These are phyloP conservation scores for Diaporthe aspalathi DNA, from an alignment of 2,329 filamentous ascomycete genomes.

Conservation along the genomic window DNA sequence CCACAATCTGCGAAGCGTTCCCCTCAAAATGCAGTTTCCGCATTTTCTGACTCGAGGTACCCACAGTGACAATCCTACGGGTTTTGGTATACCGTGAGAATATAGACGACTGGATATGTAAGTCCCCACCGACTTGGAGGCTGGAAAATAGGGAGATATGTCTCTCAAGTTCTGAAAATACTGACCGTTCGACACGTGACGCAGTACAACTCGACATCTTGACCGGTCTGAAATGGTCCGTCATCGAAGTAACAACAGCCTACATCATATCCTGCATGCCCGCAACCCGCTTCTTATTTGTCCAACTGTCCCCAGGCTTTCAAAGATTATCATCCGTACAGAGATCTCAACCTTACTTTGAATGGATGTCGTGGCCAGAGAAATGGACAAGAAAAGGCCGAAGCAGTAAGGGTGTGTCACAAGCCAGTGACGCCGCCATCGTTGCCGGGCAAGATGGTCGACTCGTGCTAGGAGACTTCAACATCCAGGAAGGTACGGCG, in stretches of 20 bases:
- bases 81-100: conserved; percentile 11
- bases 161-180: not conserved
- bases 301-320: not conserved
- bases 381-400: not conserved
- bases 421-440: not conserved
- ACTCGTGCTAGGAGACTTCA: conserved; percentile 1
- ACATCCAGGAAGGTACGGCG: not conserved
- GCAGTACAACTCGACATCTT: not conserved
- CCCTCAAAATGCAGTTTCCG: not conserved
- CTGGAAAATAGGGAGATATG: not conserved
- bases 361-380: not conserved
- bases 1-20: not conserved
- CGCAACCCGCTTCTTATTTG: not conserved
- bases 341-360: not conserved
- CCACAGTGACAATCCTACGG: not conserved
- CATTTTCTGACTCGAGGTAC: not conserved
- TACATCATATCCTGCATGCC: conserved; percentile 14
- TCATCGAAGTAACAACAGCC: conserved; percentile 14
- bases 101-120: conserved; percentile 9
- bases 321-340: not conserved
- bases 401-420: not conserved
- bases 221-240: conserved; percentile 11
- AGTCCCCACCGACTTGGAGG: not conserved
- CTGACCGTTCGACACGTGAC: not conserved
- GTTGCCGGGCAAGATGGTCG: not conserved